Percentiles rank a stretch among this genome's conserved stretches.
Conservation (phyloP, 192 early-diverging fungal genomes). For the Helicostylum pulchrum region DNA sequence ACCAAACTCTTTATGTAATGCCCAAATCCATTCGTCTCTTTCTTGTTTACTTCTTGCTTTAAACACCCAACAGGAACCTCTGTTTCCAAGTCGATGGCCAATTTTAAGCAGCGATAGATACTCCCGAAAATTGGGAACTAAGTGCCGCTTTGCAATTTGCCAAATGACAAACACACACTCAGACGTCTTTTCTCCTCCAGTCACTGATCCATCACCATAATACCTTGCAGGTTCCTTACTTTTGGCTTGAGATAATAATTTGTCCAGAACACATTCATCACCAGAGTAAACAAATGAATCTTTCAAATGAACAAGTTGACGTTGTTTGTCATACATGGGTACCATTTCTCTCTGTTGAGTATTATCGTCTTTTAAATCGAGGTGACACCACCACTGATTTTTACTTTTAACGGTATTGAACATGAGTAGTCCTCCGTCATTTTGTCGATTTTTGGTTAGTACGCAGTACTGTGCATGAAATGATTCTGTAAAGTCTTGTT, state of each 20-base stretch:
- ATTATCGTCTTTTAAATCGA: too few relatives aligned
- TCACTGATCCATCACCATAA: background rate
- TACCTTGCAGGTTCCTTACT: background rate
- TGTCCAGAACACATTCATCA: background rate
- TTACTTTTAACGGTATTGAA: conserved; percentile 4
- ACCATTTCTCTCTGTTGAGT: background rate
- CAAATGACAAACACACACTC: conserved; percentile 13
- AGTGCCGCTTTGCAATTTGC: conserved; percentile 2
- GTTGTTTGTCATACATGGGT: background rate
- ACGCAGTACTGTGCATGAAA: background rate
- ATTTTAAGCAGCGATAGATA: conserved; percentile 1
- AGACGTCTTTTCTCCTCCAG: background rate
- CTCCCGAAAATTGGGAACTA: background rate
- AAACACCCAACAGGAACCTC: conserved; percentile 8
- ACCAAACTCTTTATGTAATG: conserved; percentile 8
- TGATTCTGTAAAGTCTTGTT: background rate
- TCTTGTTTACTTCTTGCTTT: conserved; percentile 13
- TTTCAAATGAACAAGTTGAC: background rate
- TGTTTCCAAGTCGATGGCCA: background rate
- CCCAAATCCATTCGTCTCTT: conserved; percentile 15
- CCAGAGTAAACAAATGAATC: conserved; percentile 8
- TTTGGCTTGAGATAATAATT: background rate
- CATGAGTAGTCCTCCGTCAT: background rate
- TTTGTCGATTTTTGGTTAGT: background rate
- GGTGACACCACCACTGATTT: background rate